Base-by-base conservation (phyloP, 164 flowering plant genomes). In the Chimonanthus praecox region DNA sequence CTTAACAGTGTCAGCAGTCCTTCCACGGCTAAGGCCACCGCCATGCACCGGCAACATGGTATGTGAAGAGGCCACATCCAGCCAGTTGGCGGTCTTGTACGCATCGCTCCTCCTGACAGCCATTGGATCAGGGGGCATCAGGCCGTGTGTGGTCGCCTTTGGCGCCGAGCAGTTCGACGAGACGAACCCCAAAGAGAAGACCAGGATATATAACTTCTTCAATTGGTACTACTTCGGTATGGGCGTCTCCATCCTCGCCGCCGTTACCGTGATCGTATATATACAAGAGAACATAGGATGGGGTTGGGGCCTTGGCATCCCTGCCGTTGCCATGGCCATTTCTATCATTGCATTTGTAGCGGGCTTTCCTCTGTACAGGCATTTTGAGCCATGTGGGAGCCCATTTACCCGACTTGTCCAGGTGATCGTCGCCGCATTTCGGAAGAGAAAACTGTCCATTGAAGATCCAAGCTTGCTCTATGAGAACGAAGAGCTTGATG, bases 111-210 rank as follows among this genome's bases (percentile, higher is more conserved):
- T 88, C 0, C 86, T 92, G 0, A 80, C 83, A 3, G 90, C 94
- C 0, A 3, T 92, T 0, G 96, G 97, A 47, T 75, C 94, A 9
- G 97, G 97, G 0, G 97, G 97, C 61, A 90, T 89, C 80, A 88
- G 97, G 46, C 96, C 98, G 49, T 91, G 94, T 62, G 90, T 88
- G 50, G 93, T 86, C 49, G 86, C 95, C 20, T 92, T 89, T 63
- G 97, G 96, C 68, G 97, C 97, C 6, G 94, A 92, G 78, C 97
- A 92, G 72, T 89, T 89, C 63, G 96, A 89, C 58, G 92, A 88
- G 58, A 70, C 81, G 45, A 89, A 90, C 73, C 86, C 89, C 0
- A 82, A 77, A 10, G 85, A 87, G 65, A 78, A 79, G 73, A 84
- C 83, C 6, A 78, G 71, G 76, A 87, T 89, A 50, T 92, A 93